phyloP scores from a whole-genome alignment of 2,329 filamentous ascomycete genomes.

The Curvularia sp. region DNA sequence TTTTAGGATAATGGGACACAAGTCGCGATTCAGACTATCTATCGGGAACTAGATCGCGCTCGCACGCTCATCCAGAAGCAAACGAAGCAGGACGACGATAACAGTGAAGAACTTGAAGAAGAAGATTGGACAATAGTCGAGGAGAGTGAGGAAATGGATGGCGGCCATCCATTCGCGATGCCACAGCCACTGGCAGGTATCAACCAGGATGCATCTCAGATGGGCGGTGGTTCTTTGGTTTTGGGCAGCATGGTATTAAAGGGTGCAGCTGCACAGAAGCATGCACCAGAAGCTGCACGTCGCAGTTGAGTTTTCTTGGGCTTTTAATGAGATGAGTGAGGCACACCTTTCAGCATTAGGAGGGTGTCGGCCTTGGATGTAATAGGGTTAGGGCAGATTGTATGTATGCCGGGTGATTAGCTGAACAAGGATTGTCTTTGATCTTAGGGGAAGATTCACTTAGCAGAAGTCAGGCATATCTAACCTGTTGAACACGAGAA shows the following conservation, averaged over 20 bases:
- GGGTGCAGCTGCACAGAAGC: constrained; percentile 32
- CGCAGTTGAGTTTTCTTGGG: constrained; percentile 25
- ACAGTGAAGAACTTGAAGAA: constrained; percentile 72
- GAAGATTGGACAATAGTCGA: constrained; percentile 94
- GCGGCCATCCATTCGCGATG: constrained; percentile 30
- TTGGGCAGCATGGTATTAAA: constrained; percentile 45
- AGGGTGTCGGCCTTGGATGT: constrained; percentile 10
- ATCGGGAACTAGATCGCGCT: constrained; percentile 93
- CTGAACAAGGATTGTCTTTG: not conserved
- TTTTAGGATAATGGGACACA: constrained; percentile 85
- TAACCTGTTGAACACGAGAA: not conserved
- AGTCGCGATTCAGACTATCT: constrained; percentile 88
- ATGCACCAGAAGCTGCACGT: constrained; percentile 29
- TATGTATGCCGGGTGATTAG: not conserved
- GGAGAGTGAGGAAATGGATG: constrained; percentile 55
- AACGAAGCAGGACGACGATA: constrained; percentile 44
- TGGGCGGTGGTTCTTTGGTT: constrained; percentile 33
- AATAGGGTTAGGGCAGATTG: constrained; percentile 4
- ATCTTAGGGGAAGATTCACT: not conserved
- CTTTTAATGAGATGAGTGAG: constrained; percentile 8
- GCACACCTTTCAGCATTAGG: constrained; percentile 14
- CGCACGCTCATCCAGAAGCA: constrained; percentile 77
- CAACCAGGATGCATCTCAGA: constrained; percentile 31
- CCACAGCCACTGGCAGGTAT: constrained; percentile 34
- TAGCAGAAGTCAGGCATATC: not conserved